Base-by-base conservation (phyloP, 2,329 filamentous ascomycete species). In the Ophiostoma sp. region DNA sequence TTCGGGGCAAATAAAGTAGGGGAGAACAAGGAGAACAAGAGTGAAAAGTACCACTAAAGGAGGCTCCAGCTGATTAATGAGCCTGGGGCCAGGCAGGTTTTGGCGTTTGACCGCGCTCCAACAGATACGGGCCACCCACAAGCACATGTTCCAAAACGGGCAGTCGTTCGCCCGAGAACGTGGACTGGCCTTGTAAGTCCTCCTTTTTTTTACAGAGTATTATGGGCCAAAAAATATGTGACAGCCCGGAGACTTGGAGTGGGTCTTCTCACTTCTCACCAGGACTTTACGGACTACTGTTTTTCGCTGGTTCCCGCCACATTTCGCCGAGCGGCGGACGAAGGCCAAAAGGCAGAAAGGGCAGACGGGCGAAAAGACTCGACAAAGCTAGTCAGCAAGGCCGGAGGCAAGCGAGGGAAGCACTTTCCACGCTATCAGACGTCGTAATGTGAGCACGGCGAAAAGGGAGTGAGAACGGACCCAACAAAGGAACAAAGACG, bases 141-240 rank as follows among this genome's bases (percentile, higher is more conserved):
- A 48, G 12, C 42, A 48, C 17, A 33, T 22, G 33, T 36, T 42
- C 63, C 42, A 22, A 55, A 69, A 52, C 66, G 66, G 66, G 45
- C 42, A 69, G 66, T 69, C 66, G 66, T 69, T 69, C 17, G 45
- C 45, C 66, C 66, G 66, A 52, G 45, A 45, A 12, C 28, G 33
- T 31, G 28, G 22, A 12, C 9, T 28, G 9, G 11, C 25, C 50
- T 28, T 55, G 50, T 28, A 55, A 66, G 31, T 9, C n/a, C n/a
- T n/a, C n/a, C n/a, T n/a, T n/a, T n/a, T n/a, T n/a, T n/a, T n/a
- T n/a, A n/a, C n/a, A n/a, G n/a, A n/a, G n/a, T n/a, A n/a, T n/a
- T n/a, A n/a, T n/a, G n/a, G n/a, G n/a, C n/a, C n/a, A n/a, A n/a
- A n/a, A n/a, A n/a, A n/a, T n/a, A n/a, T n/a, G n/a, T n/a, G n/a